A percentile compares a stretch with the other conserved stretches of the same genome.
phyloP scores from a whole-genome alignment of 1,284 basidiomycete genomes.

The Caloboletus firmus region DNA sequence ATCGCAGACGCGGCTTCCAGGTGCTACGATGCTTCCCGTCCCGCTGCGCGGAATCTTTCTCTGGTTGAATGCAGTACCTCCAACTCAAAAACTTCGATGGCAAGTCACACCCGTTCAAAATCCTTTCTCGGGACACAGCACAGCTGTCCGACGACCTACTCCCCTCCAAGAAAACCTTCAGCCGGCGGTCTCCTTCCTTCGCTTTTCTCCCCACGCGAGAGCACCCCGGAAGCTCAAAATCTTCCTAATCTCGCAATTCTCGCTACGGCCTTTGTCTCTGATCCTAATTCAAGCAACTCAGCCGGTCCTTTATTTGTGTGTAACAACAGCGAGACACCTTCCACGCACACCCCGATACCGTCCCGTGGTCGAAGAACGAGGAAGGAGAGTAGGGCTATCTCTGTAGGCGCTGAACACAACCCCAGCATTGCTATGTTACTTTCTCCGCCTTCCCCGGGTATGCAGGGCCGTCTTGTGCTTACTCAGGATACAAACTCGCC shows the following conservation, averaged over 20 bases:
- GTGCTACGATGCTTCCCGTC: neutral
- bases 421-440: conserved; percentile 26
- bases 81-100: conserved; percentile 2
- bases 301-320: neutral
- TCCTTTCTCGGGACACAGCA: conserved; percentile 5
- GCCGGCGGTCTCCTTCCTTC: conserved; percentile 12
- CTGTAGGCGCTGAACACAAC: conserved; percentile 3
- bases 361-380: conserved; percentile 18
- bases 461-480: neutral
- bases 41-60: neutral
- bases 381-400: conserved; percentile 12
- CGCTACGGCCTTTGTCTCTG: conserved; percentile 11
- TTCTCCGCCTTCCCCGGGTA: conserved; percentile 23
- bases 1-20: conserved; percentile 37
- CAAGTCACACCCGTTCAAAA: conserved; percentile 23
- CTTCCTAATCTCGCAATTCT: conserved; percentile 13
- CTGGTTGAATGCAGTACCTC: neutral
- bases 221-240: neutral
- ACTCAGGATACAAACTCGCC: conserved; percentile 4
- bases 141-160: neutral
- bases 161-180: conserved; percentile 20
- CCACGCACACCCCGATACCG: neutral
- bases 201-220: conserved; percentile 15
- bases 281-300: conserved; percentile 1
- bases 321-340: neutral